Evolutionary conservation across 345 rosid species (phyloP), one percentile per base, ranked within the genome.

Genomic region (Reutealis trisperma): DNA sequence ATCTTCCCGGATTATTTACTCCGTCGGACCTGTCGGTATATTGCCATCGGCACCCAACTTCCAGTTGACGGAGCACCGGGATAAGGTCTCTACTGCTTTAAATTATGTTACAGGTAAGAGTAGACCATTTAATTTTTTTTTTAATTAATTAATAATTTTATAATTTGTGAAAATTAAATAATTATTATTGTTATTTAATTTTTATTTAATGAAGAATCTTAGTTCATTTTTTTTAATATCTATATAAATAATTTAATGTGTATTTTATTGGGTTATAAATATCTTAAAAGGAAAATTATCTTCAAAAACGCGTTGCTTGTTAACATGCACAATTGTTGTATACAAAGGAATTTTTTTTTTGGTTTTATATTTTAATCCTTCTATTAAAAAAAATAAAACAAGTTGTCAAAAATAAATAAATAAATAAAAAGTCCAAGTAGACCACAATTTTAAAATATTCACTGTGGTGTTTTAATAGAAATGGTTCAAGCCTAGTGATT

Each of bases 81-180:
- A 82, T 76, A 58, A 72, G 86, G 79, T 77, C 67, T 67, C 91
- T 75, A 90, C 94, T 19, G 22, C 58, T 42, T 62, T 95, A 71
- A 77, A 93, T 86, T 93, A 86, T 64, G 75, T 5, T 68, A 84
- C 97, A 83, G 96, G 98, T 94, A 77, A 77, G 72, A 70, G 14
- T 32, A 5, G n/a, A 18, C 0, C 1, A 44, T 7, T 44, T 6
- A 8, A 49, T 6, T 13, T 21, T 49, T n/a, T 37, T 6, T 52
- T 57, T 5, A 45, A 45, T 34, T 37, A 37, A 37, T 27, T 27
- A 27, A 27, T 27, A 27, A 27, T 27, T 27, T 27, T 27, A 27
- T 27, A 27, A 37, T 37, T 37, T 4, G 41, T 37, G 41, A 37
- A 4, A 37, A 6, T 37, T 37, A 37, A 37, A 37, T 37, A 4